Conservation (phyloP, 805 yeast species). For the Nakazawaea wyomingensis region DNA sequence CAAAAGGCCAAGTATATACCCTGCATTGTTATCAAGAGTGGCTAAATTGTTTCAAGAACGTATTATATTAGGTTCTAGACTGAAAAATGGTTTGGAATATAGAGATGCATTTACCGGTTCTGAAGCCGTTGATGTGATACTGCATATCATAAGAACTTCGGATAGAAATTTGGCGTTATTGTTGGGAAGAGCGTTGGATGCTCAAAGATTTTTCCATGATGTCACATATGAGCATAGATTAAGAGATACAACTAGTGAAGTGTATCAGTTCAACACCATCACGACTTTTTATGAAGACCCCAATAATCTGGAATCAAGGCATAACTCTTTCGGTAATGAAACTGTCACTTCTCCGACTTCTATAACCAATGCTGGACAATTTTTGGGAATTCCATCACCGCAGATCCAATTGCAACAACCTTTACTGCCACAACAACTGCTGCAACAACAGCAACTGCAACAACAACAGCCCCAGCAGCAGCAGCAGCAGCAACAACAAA, state of each 20-base stretch:
- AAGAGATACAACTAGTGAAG: constrained; percentile 82
- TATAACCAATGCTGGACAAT: neutral
- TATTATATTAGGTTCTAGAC: constrained; percentile 67
- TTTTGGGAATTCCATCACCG: too few relatives aligned
- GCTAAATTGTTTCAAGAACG: constrained; percentile 71
- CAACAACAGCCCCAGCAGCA: constrained; percentile 4
- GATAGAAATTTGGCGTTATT: constrained; percentile 88
- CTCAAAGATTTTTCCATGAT: constrained; percentile 91
- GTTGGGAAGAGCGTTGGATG: constrained; percentile 87
- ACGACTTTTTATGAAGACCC: constrained; percentile 29
- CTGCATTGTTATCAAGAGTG: constrained; percentile 83
- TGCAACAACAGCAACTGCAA: constrained; percentile 6
- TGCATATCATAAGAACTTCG: constrained; percentile 79
- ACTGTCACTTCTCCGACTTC: constrained; percentile 5
- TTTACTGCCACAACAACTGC: constrained; percentile 9
- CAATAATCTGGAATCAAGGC: neutral
- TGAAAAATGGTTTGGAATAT: constrained; percentile 86
- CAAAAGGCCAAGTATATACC: constrained; percentile 71
- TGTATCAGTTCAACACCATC: constrained; percentile 73
- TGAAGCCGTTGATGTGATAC: constrained; percentile 89
- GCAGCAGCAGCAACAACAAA: constrained; percentile 12
- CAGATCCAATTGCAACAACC: constrained; percentile 11
- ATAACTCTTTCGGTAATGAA: constrained; percentile 7
- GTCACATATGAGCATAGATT: constrained; percentile 92
- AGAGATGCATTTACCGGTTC: constrained; percentile 92